Evolutionary conservation across 2,329 filamentous ascomycete species (phyloP), one percentile per base, ranked within the genome.

Genomic region (Monosporascus sp.): DNA sequence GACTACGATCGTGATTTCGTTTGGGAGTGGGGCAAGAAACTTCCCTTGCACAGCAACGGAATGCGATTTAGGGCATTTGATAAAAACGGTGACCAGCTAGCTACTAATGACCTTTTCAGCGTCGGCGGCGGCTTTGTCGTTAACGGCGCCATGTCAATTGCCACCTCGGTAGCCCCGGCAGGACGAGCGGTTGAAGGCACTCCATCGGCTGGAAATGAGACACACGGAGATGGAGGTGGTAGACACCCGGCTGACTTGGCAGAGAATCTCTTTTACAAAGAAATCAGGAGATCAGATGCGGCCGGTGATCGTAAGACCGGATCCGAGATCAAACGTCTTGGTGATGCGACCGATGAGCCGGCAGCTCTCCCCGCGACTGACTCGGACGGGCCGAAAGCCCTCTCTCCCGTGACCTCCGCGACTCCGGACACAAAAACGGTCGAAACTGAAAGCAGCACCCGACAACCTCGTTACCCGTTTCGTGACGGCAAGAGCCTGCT

Each of bases 71-170:
- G 69, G n/a, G 76, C 78, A 3, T 79, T 75, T 47, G 75, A 78
- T 52, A 60, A 73, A 4, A 69, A 78, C 2, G 76, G 76, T 11
- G 71, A 67, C 31, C 71, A 77, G 56, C 60, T 79, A 36, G 76
- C 76, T 2, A 76, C 72, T 19, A 79, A 79, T 52, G 76, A 79
- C 56, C 66, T 79, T 56, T 79, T 79, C 59, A 79, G 76, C 49
- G 76, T 79, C 2, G 76, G 76, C 2, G 76, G 76, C n/a, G 76
- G 76, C 1, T 79, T 79, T 51, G 76, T 79, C 38, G 76, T 79
- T 50, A 79, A 79, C 48, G 76, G 76, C 11, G 70, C 76, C 17
- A 62, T 79, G 49, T 78, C 76, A 8, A 76, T 74, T 26, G 68
- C 69, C 17, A 59, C 72, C 5, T 64, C 61, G n/a, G 58, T 61